A percentile compares a stretch with the other conserved stretches of the same genome.
These are phyloP conservation scores for Ramalina peruviana DNA, from an alignment of 495 filamentous ascomycete species.

Conservation along the genomic window DNA sequence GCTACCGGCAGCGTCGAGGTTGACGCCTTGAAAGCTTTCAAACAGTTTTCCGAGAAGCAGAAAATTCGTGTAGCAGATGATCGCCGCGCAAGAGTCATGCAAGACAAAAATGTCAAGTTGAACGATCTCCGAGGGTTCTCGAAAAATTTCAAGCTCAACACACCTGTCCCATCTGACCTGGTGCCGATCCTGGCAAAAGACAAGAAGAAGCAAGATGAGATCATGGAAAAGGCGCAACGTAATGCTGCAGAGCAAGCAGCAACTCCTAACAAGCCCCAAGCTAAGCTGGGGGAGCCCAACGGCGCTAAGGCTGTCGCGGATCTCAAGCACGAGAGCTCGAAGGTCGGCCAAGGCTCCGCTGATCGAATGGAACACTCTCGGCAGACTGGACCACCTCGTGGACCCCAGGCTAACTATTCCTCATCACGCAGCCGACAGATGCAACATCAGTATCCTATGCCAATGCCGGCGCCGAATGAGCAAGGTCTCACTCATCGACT, in stretches of 20 bases:
- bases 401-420: conserved; percentile 23
- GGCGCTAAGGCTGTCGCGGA: conserved; percentile 20
- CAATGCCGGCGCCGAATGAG: conserved; percentile 21
- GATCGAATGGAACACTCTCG: conserved; percentile 35
- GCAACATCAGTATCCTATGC: conserved; percentile 29
- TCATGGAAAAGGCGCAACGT: conserved; percentile 68
- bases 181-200: conserved; percentile 95
- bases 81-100: conserved; percentile 48
- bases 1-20: conserved; percentile 64
- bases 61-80: conserved; percentile 58
- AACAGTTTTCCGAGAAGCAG: conserved; percentile 64
- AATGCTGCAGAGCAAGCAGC: conserved; percentile 46
- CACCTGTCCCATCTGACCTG: conserved; percentile 80
- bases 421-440: conserved; percentile 13
- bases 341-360: conserved; percentile 17
- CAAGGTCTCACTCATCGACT: conserved; percentile 39
- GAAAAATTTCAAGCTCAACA: conserved; percentile 79
- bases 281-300: conserved; percentile 26
- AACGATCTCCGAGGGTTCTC: conserved; percentile 94
- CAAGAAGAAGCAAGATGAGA: conserved; percentile 76
- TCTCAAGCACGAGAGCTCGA: conserved; percentile 19
- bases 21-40: conserved; percentile 67
- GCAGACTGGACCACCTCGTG: conserved; percentile 33
- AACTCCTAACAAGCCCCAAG: conserved; percentile 21
- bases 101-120: conserved; percentile 77